Percentiles rank a stretch among this genome's conserved stretches.
Evolutionary conservation across 2,329 filamentous ascomycete species (phyloP).

Genomic region (Pseudogymnoascus sp.): DNA sequence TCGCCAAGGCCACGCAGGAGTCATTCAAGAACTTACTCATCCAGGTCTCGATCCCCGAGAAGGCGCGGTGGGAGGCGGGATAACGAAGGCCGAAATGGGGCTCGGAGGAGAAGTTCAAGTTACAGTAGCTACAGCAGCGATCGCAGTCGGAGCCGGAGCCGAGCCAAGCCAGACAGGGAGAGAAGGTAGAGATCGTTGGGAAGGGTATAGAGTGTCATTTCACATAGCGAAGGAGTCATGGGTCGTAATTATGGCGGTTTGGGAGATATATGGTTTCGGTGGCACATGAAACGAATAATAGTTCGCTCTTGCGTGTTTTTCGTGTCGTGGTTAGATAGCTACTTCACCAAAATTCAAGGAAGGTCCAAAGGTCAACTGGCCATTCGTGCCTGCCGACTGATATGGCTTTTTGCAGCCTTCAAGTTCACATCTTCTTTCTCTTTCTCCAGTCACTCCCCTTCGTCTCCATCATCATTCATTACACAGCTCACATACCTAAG

Average conservation of each 20-base stretch:
- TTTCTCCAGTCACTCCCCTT: background rate
- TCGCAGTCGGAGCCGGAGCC: constrained; percentile 29
- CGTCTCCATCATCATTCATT: background rate
- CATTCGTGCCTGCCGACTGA: background rate
- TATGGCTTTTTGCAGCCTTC: background rate
- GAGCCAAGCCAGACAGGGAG: constrained; percentile 20
- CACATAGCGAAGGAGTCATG: constrained; percentile 24
- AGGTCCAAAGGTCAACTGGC: background rate
- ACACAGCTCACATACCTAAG: background rate
- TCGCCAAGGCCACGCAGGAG: constrained; percentile 33
- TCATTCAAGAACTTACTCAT: constrained; percentile 33
- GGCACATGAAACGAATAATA: background rate
- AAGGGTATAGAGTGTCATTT: constrained; percentile 10
- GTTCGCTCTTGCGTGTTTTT: background rate
- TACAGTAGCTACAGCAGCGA: constrained; percentile 55
- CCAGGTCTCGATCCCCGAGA: constrained; percentile 31
- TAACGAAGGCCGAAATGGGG: constrained; percentile 23
- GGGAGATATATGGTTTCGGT: background rate
- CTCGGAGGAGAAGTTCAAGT: constrained; percentile 50
- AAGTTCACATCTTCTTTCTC: background rate
- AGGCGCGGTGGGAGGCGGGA: constrained; percentile 24
- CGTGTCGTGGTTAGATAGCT: background rate
- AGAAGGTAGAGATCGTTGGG: constrained; percentile 20
- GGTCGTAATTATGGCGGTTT: constrained; percentile 10
- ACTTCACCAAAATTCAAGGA: background rate